Percentiles rank a stretch among this genome's conserved stretches.
These are phyloP conservation scores for Aspergillus caelatus DNA, from an alignment of 2,329 filamentous ascomycete genomes.

Conservation along the genomic window DNA sequence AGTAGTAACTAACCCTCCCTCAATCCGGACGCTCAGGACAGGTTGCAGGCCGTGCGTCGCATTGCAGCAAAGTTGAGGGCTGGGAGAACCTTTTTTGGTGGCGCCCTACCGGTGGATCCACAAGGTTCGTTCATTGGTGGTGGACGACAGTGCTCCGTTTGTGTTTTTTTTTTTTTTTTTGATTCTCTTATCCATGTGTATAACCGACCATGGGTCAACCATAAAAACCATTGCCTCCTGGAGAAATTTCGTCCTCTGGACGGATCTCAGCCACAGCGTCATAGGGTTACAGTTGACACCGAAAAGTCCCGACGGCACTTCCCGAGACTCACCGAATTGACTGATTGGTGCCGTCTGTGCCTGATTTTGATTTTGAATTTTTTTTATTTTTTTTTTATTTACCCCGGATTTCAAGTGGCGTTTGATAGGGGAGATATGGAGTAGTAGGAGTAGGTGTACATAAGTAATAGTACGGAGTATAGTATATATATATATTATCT, in stretches of 20 bases:
- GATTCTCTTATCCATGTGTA: no score
- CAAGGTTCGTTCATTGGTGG: not conserved
- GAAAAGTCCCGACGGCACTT: slow-evolving; percentile 7
- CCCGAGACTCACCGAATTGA: slow-evolving; percentile 5
- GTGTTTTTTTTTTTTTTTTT: no score
- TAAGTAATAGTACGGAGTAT: no score
- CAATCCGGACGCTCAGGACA: not conserved
- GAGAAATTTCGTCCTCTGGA: no score
- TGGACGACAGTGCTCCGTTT: slow-evolving; percentile 7
- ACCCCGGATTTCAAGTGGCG: not conserved
- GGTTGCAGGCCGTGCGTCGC: not conserved
- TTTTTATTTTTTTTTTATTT: no score
- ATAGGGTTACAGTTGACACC: slow-evolving; percentile 29
- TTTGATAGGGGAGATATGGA: not conserved
- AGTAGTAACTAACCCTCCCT: no score
- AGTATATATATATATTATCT: no score
- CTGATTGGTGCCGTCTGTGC: no score
- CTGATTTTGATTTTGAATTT: not conserved
- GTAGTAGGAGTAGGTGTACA: no score
- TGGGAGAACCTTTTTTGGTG: not conserved
- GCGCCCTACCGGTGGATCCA: not conserved
- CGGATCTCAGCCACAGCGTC: slow-evolving; percentile 24
- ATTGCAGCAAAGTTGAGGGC: not conserved
- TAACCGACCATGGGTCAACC: no score
- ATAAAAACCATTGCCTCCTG: no score